Percentiles rank a stretch among this genome's conserved stretches.
Evolutionary conservation across 2,329 filamentous ascomycete species (phyloP).

Genomic region (Verticillium longisporum): DNA sequence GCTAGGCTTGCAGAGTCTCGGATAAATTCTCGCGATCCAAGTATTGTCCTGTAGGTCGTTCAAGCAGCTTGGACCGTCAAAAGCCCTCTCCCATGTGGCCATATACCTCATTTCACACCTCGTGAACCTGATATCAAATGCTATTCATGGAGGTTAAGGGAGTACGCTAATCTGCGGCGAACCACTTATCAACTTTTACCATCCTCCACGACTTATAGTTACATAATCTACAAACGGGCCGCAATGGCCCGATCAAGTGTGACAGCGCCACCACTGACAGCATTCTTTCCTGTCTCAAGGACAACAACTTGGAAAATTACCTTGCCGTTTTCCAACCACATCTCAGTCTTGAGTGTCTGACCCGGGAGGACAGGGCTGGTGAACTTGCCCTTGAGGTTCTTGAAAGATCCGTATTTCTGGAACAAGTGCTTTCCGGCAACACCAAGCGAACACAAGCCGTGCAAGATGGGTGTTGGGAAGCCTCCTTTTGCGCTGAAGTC

Average conservation of each 20-base stretch:
- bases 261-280: slow-evolving; percentile 72
- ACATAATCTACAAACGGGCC: background rate
- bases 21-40: too few species aligned
- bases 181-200: too few species aligned
- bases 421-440: slow-evolving; percentile 87
- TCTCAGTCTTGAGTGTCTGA: slow-evolving; percentile 86
- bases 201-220: too few species aligned
- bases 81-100: too few species aligned
- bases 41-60: too few species aligned
- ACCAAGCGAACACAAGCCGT: slow-evolving; percentile 95
- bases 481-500: slow-evolving; percentile 90
- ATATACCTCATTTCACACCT: too few species aligned
- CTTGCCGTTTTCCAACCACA: slow-evolving; percentile 82
- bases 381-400: slow-evolving; percentile 90
- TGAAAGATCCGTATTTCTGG: slow-evolving; percentile 73
- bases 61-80: too few species aligned
- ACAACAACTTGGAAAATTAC: slow-evolving; percentile 83
- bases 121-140: too few species aligned
- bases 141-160: too few species aligned
- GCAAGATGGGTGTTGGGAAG: slow-evolving; percentile 89
- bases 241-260: slow-evolving; percentile 51
- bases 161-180: too few species aligned
- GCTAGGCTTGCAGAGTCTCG: too few species aligned
- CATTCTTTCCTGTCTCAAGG: slow-evolving; percentile 87
- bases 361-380: slow-evolving; percentile 79